Percentiles rank a stretch among this genome's conserved stretches.
These are phyloP conservation scores for Pharus latifolius DNA, from an alignment of 176 grass and related monocot genomes.

Conservation along the genomic window DNA sequence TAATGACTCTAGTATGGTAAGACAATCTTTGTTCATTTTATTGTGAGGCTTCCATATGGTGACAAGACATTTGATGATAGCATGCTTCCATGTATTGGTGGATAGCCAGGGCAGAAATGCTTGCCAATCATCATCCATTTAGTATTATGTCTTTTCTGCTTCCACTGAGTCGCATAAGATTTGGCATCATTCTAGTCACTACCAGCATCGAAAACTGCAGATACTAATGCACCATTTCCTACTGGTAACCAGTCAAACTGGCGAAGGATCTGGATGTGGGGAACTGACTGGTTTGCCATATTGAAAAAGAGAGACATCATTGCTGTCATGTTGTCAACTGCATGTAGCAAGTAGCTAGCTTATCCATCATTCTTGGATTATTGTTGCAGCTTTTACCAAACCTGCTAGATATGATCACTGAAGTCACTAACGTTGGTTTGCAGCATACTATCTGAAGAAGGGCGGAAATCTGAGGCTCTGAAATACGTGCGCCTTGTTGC, in stretches of 20 bases:
- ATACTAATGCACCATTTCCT: no score
- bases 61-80: not conserved
- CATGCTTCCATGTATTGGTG: conserved; percentile 1
- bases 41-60: not conserved
- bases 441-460: conserved; percentile 61
- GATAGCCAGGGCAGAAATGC: not conserved
- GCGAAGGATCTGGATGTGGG: no score
- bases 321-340: not conserved
- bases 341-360: not conserved
- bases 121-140: not conserved
- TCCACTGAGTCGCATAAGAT: no score
- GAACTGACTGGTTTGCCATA: no score
- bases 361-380: no score
- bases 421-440: not conserved
- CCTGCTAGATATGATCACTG: not conserved
- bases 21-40: not conserved
- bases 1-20: conserved; percentile 66
- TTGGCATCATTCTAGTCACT: no score
- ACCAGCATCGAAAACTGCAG: no score
- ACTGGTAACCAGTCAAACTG: no score
- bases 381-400: not conserved
- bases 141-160: not conserved
- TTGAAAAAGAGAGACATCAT: no score
- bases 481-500: conserved; percentile 45
- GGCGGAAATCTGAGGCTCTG: conserved; percentile 61